Base-by-base conservation (phyloP, 2,329 filamentous ascomycete species). In the Esteya vermicola region DNA sequence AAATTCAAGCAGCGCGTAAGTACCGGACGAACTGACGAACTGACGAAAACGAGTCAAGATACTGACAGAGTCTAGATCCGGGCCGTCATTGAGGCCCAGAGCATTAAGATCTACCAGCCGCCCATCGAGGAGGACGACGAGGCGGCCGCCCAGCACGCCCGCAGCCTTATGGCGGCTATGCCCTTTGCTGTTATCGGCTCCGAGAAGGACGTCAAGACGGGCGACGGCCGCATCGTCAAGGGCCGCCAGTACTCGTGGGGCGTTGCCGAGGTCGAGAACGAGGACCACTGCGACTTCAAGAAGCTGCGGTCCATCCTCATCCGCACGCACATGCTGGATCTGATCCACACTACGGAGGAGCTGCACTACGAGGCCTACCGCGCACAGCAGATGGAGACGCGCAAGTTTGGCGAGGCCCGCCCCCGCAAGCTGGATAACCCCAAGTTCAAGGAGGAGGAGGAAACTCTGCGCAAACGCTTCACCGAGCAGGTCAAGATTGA, bases 241-340 rank as follows among this genome's bases (percentile, higher is more conserved):
- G 91, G 91, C 51, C 86, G 91, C 48, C 93, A 98, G 65, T 98
- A 98, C 68, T 85, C 86, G 41, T 98, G 91, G 91, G 91, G 91
- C 72, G 91, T 98, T 54, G 91, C 91, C 46, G 91, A 98, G 65
- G 91, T 98, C 39, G 91, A 98, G 75, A 98, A 98, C 59, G 91
- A 98, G 68, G 91, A 98, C 60, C 91, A 98, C 74, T 98, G 91
- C 67, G 91, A 98, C 66, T 98, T 98, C 75, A 98, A 98, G 82
- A 98, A 98, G 74, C 82, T 98, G 48, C 88, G 91, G 55, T 94
- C 89, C 36, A 96, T 98, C 56, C 74, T 98, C 51, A 96, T 98
- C 70, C 85, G 91, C 63, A 95, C 89, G 38, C 91, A 98, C 72
- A 98, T 98, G 91, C 78, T 98, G 55, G 91, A 98, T 61, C 82